These are phyloP conservation scores for Trypanosoma lewisi DNA, from an alignment of 208 protist species.

Conservation along the genomic window DNA sequence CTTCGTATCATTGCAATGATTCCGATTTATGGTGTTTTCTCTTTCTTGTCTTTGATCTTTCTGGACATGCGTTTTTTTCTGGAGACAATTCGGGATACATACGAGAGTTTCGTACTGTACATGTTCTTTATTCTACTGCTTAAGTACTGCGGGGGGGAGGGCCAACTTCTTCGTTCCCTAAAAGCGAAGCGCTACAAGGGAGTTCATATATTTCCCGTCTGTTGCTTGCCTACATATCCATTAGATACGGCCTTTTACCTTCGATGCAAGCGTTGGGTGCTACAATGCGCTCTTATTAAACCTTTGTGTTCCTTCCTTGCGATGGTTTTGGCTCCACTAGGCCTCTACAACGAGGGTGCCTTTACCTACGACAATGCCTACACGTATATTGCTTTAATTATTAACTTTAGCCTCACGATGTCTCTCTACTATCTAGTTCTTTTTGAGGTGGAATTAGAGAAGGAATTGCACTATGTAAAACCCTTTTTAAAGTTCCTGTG, in stretches of 20 bases:
- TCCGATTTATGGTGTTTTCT: constrained; percentile 82
- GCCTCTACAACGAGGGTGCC: constrained; percentile 67
- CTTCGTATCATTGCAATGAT: constrained; percentile 89
- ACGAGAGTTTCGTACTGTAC: constrained; percentile 91
- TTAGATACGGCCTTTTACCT: constrained; percentile 78
- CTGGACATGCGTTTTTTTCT: constrained; percentile 69
- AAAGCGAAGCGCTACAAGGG: constrained; percentile 73
- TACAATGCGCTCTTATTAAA: constrained; percentile 90
- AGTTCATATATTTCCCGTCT: constrained; percentile 73
- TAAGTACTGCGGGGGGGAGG: constrained; percentile 84
- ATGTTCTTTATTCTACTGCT: constrained; percentile 91
- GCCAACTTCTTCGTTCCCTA: constrained; percentile 72
- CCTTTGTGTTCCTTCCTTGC: constrained; percentile 67
- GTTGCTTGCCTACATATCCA: constrained; percentile 56
- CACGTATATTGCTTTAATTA: constrained; percentile 79
- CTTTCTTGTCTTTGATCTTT: constrained; percentile 56
- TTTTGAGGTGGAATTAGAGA: constrained; percentile 78
- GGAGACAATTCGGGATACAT: constrained; percentile 78
- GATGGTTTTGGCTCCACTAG: constrained; percentile 56
- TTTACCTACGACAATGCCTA: constrained; percentile 70
- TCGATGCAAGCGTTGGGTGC: constrained; percentile 85
- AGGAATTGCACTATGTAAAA: constrained; percentile 81
- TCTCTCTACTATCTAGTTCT: constrained; percentile 87
- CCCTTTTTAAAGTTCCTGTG: constrained; percentile 88
- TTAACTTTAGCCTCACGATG: constrained; percentile 79